These are phyloP conservation scores for Dendrocalamus sinicus DNA, from an alignment of 176 grass and related monocot genomes.

Conservation along the genomic window DNA sequence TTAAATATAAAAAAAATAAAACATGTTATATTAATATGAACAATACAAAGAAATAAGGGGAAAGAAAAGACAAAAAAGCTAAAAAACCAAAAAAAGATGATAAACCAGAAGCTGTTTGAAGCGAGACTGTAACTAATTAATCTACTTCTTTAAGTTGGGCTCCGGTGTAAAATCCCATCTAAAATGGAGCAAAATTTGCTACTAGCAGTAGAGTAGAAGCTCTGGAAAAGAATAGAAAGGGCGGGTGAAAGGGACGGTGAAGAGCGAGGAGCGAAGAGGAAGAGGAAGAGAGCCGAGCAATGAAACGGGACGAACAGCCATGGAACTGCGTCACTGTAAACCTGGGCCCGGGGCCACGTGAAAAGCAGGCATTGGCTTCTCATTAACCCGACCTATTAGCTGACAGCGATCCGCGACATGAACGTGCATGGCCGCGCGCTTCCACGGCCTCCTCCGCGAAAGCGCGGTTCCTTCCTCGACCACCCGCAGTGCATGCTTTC, in stretches of 20 bases:
- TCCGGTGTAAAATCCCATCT: constrained; percentile 5
- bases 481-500: not conserved
- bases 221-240: not conserved
- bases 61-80: no score
- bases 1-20: no score
- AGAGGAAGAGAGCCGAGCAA: not conserved
- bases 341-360: constrained; percentile 43
- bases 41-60: no score
- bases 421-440: constrained; percentile 27
- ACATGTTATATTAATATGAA: no score
- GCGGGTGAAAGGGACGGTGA: constrained; percentile 14
- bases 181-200: not conserved
- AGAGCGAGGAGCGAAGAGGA: constrained; percentile 21
- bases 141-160: not conserved
- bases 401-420: constrained; percentile 37
- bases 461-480: not conserved
- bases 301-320: constrained; percentile 34
- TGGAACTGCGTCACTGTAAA: constrained; percentile 38
- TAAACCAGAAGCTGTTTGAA: no score
- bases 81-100: no score
- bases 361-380: constrained; percentile 39
- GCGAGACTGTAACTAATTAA: not conserved
- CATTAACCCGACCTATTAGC: constrained; percentile 26
- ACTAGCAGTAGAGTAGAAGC: not conserved
- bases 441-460: not conserved